phyloP scores from a whole-genome alignment of 345 rosid genomes.

The Hevea brasiliensis region DNA sequence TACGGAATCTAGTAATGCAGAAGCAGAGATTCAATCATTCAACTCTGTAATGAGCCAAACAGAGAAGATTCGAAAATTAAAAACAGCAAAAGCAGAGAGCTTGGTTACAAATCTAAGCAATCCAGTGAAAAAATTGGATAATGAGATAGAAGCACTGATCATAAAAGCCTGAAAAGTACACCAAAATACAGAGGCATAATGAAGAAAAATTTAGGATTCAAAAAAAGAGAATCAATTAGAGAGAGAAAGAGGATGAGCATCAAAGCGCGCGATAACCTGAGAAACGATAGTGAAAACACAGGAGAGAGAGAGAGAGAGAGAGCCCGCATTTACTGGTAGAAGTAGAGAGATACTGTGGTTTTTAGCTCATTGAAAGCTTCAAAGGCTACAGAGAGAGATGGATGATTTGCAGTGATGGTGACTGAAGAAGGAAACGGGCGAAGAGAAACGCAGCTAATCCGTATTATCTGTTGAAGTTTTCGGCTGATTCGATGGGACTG shows the following conservation, averaged over 20 bases:
- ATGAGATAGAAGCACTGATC: background rate
- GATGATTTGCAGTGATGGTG: background rate
- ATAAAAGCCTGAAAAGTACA: background rate
- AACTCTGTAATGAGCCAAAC: background rate
- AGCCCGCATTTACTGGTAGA: slow-evolving; percentile 23
- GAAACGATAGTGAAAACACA: background rate
- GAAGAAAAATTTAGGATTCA: too few species aligned
- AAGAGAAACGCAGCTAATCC: background rate
- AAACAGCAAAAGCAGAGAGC: background rate
- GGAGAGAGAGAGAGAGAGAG: background rate
- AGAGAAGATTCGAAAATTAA: background rate
- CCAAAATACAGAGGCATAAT: background rate
- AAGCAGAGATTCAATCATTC: background rate
- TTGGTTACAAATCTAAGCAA: background rate
- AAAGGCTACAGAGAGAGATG: too few species aligned
- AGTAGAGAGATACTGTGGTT: background rate
- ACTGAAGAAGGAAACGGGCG: background rate
- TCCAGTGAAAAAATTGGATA: background rate
- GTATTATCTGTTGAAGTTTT: slow-evolving; percentile 15
- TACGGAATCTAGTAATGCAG: background rate
- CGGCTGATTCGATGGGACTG: slow-evolving; percentile 25
- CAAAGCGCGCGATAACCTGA: too few species aligned
- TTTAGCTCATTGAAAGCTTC: background rate
- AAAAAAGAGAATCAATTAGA: background rate
- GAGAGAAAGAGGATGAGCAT: too few species aligned